These are phyloP conservation scores for Lentinula edodes DNA, from an alignment of 768 basidiomycete species.

Conservation along the genomic window DNA sequence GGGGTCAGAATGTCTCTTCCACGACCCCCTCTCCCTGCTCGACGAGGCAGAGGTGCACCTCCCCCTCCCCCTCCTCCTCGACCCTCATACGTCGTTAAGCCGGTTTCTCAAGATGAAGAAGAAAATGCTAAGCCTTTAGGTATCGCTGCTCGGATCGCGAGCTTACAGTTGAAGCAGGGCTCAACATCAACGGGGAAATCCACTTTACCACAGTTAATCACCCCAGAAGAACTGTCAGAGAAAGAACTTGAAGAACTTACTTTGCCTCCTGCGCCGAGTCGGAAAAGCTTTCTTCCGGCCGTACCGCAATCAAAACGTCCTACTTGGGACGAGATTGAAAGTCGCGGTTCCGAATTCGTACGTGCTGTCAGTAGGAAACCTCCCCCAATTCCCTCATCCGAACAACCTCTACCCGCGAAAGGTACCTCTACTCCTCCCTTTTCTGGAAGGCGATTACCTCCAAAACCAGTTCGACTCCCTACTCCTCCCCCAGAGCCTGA, in stretches of 20 bases:
- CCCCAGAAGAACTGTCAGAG: background rate
- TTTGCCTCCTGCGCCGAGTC: slow-evolving; percentile 10
- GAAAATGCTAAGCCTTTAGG: slow-evolving; percentile 9
- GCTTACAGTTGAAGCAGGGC: slow-evolving; percentile 20
- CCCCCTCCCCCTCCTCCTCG: slow-evolving; percentile 11
- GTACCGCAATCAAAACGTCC: background rate
- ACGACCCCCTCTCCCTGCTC: background rate
- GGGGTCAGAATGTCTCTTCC: background rate
- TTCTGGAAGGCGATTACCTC: slow-evolving; percentile 23
- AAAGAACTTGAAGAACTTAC: background rate
- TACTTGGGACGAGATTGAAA: slow-evolving; percentile 6
- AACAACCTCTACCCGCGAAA: background rate
- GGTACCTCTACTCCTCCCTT: slow-evolving; percentile 9
- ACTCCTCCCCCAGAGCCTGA: slow-evolving; percentile 23
- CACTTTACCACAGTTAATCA: background rate
- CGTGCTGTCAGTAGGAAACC: slow-evolving; percentile 27
- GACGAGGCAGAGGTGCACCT: slow-evolving; percentile 13
- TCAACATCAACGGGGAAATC: background rate
- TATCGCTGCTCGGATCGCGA: slow-evolving; percentile 27
- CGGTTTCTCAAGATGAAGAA: slow-evolving; percentile 9
- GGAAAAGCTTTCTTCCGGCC: background rate
- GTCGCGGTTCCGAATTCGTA: slow-evolving; percentile 7
- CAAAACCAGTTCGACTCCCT: slow-evolving; percentile 23
- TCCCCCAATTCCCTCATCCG: slow-evolving; percentile 19
- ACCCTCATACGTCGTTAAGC: slow-evolving; percentile 11